Conservation (phyloP, 1,284 basidiomycete genomes). For the Irpex sp. region DNA sequence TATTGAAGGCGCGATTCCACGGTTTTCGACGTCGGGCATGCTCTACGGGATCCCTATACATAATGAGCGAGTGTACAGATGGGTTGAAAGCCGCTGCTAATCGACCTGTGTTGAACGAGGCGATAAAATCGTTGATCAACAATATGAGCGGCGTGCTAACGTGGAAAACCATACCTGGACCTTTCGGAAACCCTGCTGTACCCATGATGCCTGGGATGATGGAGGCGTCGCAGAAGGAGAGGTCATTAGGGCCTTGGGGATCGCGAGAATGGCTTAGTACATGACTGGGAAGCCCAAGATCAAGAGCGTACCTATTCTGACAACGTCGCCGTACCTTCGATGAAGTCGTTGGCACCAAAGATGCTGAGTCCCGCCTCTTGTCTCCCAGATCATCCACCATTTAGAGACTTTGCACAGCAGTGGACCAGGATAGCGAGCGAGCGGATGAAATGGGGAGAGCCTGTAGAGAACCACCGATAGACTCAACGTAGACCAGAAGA, state of each 20-base stretch:
- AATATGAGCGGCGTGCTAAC: background rate
- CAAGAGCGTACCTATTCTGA: constrained; percentile 23
- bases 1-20: constrained; percentile 14
- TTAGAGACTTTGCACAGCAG: constrained; percentile 21
- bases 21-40: constrained; percentile 10
- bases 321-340: constrained; percentile 26
- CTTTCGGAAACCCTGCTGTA: constrained; percentile 11
- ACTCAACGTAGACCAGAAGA: constrained; percentile 7
- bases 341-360: constrained; percentile 22
- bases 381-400: constrained; percentile 19
- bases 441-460: constrained; percentile 29
- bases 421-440: constrained; percentile 28
- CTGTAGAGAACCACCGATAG: constrained; percentile 23
- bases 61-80: constrained; percentile 2
- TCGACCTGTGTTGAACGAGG: background rate
- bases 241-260: constrained; percentile 23
- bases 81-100: background rate
- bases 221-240: constrained; percentile 20
- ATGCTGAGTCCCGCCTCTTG: constrained; percentile 22
- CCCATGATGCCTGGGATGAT: constrained; percentile 19
- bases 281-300: background rate
- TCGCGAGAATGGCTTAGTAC: background rate
- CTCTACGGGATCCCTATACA: constrained; percentile 3
- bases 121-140: background rate
- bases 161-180: constrained; percentile 4